These are phyloP conservation scores for Saccharomyces jurei DNA, from an alignment of 805 yeast species.

Conservation along the genomic window DNA sequence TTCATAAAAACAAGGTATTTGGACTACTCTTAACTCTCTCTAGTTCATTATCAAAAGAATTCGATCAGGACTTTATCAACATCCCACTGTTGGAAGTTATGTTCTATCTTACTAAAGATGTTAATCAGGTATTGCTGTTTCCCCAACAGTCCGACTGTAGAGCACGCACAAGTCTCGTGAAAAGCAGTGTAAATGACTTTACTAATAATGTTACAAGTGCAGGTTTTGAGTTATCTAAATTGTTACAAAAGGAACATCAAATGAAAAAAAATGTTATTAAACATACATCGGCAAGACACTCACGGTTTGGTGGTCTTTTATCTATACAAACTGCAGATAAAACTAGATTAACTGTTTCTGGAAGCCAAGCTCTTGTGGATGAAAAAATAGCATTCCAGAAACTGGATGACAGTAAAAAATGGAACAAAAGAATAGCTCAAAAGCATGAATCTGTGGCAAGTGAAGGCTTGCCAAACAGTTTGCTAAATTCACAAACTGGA, in stretches of 20 bases:
- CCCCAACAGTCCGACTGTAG: not conserved
- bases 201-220: conserved; percentile 21
- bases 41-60: conserved; percentile 54
- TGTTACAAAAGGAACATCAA: conserved; percentile 54
- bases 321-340: conserved; percentile 60
- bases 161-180: not conserved
- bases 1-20: conserved; percentile 64
- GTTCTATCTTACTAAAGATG: conserved; percentile 52
- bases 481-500: conserved; percentile 16
- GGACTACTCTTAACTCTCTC: conserved; percentile 64
- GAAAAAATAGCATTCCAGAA: conserved; percentile 49
- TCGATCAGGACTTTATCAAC: conserved; percentile 54
- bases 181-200: not conserved
- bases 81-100: conserved; percentile 61
- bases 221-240: conserved; percentile 38
- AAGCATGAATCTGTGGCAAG: conserved; percentile 26
- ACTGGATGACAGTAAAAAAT: conserved; percentile 60
- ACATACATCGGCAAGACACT: conserved; percentile 66
- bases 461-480: conserved; percentile 27
- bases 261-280: conserved; percentile 42
- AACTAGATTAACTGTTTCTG: conserved; percentile 52
- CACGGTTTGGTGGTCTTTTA: conserved; percentile 80
- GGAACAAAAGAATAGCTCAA: conserved; percentile 39
- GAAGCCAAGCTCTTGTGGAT: conserved; percentile 58
- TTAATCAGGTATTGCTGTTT: conserved; percentile 32